Conservation (phyloP, 2,329 filamentous ascomycete species). For the Trichoderma sp. region DNA sequence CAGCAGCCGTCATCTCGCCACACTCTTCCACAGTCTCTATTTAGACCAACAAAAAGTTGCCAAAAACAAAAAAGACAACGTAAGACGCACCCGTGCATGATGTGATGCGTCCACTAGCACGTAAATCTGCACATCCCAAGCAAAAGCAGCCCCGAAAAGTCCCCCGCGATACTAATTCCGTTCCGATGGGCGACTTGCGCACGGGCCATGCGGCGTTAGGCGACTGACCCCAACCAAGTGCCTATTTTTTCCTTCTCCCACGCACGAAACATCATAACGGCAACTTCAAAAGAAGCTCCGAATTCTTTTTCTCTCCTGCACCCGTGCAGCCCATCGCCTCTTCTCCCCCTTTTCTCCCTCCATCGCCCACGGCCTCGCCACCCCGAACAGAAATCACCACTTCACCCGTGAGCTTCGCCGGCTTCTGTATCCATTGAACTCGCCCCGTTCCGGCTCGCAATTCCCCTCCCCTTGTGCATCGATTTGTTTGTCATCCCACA, state of each 20-base stretch:
- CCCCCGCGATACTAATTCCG: constrained; percentile 20
- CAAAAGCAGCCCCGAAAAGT: constrained; percentile 7
- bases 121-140: neutral
- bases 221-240: constrained; percentile 20
- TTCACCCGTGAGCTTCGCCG: constrained; percentile 11
- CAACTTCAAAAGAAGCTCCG: constrained; percentile 20
- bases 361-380: neutral
- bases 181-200: constrained; percentile 14
- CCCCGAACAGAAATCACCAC: neutral
- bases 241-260: constrained; percentile 21
- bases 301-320: constrained; percentile 10
- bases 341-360: constrained; percentile 18
- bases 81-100: neutral
- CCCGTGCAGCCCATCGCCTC: constrained; percentile 17
- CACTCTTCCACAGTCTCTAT: neutral
- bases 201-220: constrained; percentile 21
- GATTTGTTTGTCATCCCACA: constrained; percentile 22
- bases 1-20: neutral
- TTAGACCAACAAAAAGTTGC: neutral
- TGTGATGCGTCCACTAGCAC: neutral
- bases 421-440: neutral
- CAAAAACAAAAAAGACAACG: neutral
- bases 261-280: constrained; percentile 19
- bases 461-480: constrained; percentile 13
- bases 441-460: constrained; percentile 15